Base-by-base conservation (phyloP, 371 early-diverging fungal genomes). In the Zancudomyces culisetae region DNA sequence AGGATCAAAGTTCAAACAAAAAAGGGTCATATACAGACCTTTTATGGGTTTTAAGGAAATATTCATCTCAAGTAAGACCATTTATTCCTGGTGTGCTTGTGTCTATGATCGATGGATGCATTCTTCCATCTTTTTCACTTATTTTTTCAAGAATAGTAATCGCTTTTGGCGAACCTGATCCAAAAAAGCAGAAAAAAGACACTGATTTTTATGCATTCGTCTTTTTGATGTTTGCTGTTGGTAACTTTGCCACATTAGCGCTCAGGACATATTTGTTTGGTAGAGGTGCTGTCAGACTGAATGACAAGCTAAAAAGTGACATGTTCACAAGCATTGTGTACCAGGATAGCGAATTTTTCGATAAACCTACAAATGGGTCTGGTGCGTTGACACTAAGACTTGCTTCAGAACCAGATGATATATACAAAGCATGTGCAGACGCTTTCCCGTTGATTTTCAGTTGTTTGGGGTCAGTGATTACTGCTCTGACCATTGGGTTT, bases 281-380 rank as follows among this genome's bases (percentile, higher is more conserved):
- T 22, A 58, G 57, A 2, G 57, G 63, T 24, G 68, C 72, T 30
- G 80, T 79, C 51, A 50, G 46, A 13, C 63, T 86, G 53, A 79
- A 82, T 1, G 66, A 57, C 40, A 67, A 74, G 3, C 59, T 87
- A 49, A 68, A 87, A 29, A 52, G 64, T 40, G 54, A 59, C 49
- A 60, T 68, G 10, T 85, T 85, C 66, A 45, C 59, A 6, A 66
- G 77, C 6, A 65, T 84, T 50, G 52, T 86, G 55, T 56, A 70
- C 2, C 94, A 92, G 71, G 89, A 92, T 56, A 77, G 90, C 53
- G 81, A 71, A 4, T 94, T 74, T 64, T 94, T 83, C 63, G 95
- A 94, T 64, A 71, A 76, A 24, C 79, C 79, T 27, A 75, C 78
- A 43, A 79, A 93, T 68, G 76, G 71, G 29, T 78, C 82, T 21